phyloP scores from a whole-genome alignment of 805 yeast species.

The Saccharomycopsis javanensis region DNA sequence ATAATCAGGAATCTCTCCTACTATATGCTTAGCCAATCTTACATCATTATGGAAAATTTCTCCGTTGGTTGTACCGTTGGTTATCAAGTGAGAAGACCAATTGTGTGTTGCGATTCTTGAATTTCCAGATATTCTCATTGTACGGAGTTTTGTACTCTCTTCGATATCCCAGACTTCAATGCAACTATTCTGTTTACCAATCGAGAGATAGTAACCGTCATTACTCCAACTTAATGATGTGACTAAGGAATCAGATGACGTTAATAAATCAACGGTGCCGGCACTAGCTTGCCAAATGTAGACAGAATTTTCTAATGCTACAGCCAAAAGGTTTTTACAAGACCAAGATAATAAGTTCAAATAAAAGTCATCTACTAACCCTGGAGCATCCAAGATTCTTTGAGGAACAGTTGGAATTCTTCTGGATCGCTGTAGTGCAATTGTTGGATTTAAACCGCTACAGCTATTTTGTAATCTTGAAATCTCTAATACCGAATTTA shows the following conservation, averaged over 20 bases:
- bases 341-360: constrained; percentile 87
- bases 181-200: constrained; percentile 76
- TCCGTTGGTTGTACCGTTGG: constrained; percentile 86
- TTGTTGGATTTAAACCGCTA: constrained; percentile 25
- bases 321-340: constrained; percentile 65
- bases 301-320: constrained; percentile 75
- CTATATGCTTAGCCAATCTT: constrained; percentile 68
- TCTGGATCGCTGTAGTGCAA: constrained; percentile 43
- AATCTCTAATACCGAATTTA: constrained; percentile 22
- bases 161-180: constrained; percentile 93
- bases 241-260: constrained; percentile 49
- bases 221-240: constrained; percentile 84
- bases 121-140: constrained; percentile 55
- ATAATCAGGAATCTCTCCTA: constrained; percentile 40
- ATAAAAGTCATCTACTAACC: constrained; percentile 86
- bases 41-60: constrained; percentile 84
- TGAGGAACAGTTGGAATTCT: constrained; percentile 83
- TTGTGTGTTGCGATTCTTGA: constrained; percentile 75
- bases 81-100: constrained; percentile 74
- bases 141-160: constrained; percentile 59
- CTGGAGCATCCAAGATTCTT: constrained; percentile 93
- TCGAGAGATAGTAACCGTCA: constrained; percentile 76
- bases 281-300: constrained; percentile 88
- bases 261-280: constrained; percentile 63
- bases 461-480: constrained; percentile 15